Percentiles rank a stretch among this genome's conserved stretches.
phyloP scores from a whole-genome alignment of 306 rosid genomes.

The Erythrophleum fordii region DNA sequence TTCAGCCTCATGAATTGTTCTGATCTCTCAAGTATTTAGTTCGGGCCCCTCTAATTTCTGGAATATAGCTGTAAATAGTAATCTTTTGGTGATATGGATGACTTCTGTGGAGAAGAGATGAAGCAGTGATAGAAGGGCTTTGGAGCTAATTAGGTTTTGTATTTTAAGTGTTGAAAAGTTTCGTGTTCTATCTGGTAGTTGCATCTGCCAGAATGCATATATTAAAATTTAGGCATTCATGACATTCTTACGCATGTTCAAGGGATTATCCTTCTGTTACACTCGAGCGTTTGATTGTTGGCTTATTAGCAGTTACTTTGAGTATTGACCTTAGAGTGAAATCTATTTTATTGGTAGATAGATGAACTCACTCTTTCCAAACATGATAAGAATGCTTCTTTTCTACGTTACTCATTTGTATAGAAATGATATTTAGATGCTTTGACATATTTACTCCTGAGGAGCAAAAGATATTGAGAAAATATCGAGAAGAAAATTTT shows the following conservation, averaged over 20 bases:
- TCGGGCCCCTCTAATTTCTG: background rate
- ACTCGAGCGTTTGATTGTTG: background rate
- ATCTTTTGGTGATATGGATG: background rate
- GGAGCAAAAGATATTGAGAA: background rate
- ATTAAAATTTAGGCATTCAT: background rate
- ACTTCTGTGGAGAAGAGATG: background rate
- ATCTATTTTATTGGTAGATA: no score
- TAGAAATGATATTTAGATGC: background rate
- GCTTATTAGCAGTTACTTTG: background rate
- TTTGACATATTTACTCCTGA: background rate
- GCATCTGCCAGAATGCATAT: background rate
- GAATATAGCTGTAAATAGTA: background rate
- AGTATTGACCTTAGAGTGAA: no score
- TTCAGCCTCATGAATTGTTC: background rate
- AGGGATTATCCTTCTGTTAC: background rate
- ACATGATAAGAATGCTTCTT: no score
- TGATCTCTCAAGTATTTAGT: background rate
- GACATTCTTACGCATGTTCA: background rate
- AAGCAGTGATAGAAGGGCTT: background rate
- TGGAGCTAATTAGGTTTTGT: background rate
- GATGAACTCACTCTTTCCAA: no score
- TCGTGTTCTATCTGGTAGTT: background rate
- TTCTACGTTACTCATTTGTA: background rate
- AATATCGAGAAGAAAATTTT: constrained; percentile 3
- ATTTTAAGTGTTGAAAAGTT: background rate